Base-by-base conservation (phyloP, 345 rosid genomes). In the Turritis glabra region DNA sequence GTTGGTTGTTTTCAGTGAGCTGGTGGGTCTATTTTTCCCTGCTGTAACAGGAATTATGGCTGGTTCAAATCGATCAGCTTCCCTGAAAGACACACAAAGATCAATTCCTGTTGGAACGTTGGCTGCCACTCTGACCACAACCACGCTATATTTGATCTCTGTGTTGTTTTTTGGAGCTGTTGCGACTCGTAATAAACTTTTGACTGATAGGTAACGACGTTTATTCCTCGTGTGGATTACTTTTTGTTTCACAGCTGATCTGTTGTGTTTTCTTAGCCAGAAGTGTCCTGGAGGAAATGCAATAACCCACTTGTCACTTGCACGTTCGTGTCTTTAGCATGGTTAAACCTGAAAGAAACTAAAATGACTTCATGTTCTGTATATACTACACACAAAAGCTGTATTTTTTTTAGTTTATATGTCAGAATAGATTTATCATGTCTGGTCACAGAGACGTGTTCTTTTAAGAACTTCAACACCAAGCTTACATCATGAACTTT, bases 11-110 rank as follows among this genome's bases (percentile, higher is more conserved):
- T 76, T 23, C 92, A 93, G 97, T 88, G 85, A 89, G 44, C 69
- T 96, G 90, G 98, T 96, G 61, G 98, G 99, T 77, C 93, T 96
- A 67, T 96, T 92, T 83, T 96, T 96, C 81, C 99, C 99, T 74
- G 98, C 99, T 58, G 99, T 95, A 57, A 95, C 99, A 8, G 99
- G 98, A 77, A 92, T 95, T 64, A 90, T 96, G 99, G 97, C 99
- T 23, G 98, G 99, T 53, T 96, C 98, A 64, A 96, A 96, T 82
- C 85, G 99, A 81, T 96, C 98, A 69, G 91, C 97, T 25, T 89
- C 95, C 35, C 86, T 96, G 47, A 92, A 89, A 80, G 99, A 96
- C 73, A 96, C 99, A 6, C 99, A 96, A 74, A 94, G 85, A 48
- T 96, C 99, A 69, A 96, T 96, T 74, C 98, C 99, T 1, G 6